Percentiles rank a stretch among this genome's conserved stretches.
phyloP scores from a whole-genome alignment of 208 protist species.

The Acanthamoeba sp. region DNA sequence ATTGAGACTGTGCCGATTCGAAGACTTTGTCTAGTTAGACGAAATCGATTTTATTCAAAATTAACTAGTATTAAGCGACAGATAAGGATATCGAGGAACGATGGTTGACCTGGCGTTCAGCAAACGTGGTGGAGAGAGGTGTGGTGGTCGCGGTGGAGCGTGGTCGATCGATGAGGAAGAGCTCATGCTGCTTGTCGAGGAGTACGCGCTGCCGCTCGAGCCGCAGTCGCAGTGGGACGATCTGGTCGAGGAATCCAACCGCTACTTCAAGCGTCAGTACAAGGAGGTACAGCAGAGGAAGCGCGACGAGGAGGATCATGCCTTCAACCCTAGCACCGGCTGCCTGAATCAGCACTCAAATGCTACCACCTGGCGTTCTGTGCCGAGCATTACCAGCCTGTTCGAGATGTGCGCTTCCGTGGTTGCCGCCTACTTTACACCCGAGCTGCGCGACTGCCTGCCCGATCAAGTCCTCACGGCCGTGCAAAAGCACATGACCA shows the following conservation, averaged over 20 bases:
- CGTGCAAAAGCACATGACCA: constrained; percentile 52
- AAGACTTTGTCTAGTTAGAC: background rate
- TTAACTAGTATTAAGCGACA: constrained; percentile 12
- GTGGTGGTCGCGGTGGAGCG: background rate
- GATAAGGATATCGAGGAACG: background rate
- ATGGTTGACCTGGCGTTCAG: constrained; percentile 42
- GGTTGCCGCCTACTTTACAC: background rate
- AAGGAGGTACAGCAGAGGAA: background rate
- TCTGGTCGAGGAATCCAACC: constrained; percentile 64
- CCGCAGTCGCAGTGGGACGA: constrained; percentile 32
- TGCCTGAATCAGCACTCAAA: background rate
- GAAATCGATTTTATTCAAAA: background rate
- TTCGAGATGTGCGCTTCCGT: constrained; percentile 16
- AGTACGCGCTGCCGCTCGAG: constrained; percentile 49
- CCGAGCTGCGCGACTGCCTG: constrained; percentile 58
- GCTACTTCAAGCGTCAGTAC: constrained; percentile 71
- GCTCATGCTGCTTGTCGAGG: constrained; percentile 4
- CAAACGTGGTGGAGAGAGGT: background rate
- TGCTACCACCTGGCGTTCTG: background rate
- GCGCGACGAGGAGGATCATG: background rate
- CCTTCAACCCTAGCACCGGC: background rate
- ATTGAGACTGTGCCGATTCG: constrained; percentile 16
- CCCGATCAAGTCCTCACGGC: constrained; percentile 17
- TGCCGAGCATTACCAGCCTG: background rate
- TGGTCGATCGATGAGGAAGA: constrained; percentile 27